phyloP scores from a whole-genome alignment of 2,329 filamentous ascomycete species.

The Ramularia endophylla region DNA sequence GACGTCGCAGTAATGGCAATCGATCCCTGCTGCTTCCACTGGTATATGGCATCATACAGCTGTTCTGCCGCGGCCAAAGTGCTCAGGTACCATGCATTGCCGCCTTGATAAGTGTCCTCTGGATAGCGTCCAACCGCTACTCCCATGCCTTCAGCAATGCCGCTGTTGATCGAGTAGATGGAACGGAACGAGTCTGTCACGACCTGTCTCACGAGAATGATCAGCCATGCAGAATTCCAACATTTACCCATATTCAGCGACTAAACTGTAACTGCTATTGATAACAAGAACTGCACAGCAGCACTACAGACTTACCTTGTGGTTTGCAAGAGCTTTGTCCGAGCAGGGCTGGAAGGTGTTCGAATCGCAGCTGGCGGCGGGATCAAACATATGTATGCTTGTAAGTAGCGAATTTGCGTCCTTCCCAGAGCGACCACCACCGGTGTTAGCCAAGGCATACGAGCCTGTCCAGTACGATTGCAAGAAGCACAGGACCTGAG shows the following conservation, averaged over 20 bases:
- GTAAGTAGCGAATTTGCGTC: slow-evolving; percentile 63
- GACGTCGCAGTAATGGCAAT: slow-evolving; percentile 61
- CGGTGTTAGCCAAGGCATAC: slow-evolving; percentile 64
- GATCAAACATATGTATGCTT: slow-evolving; percentile 59
- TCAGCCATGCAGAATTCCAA: too few species aligned
- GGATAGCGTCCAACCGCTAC: slow-evolving; percentile 41
- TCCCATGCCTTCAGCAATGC: slow-evolving; percentile 54
- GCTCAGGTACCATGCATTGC: slow-evolving; percentile 48
- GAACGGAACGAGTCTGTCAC: slow-evolving; percentile 69
- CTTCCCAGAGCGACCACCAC: slow-evolving; percentile 58
- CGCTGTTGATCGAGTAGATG: slow-evolving; percentile 64
- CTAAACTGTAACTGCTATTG: too few species aligned
- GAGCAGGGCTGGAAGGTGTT: slow-evolving; percentile 75
- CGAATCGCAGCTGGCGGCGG: slow-evolving; percentile 55
- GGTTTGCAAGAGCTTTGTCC: slow-evolving; percentile 55
- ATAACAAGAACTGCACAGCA: too few species aligned
- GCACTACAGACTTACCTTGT: slow-evolving; percentile 51
- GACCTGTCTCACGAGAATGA: slow-evolving; percentile 13
- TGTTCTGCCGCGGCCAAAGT: slow-evolving; percentile 75
- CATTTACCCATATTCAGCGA: too few species aligned
- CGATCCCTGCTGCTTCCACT: slow-evolving; percentile 59
- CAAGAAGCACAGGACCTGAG: slow-evolving; percentile 66
- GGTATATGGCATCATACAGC: slow-evolving; percentile 68
- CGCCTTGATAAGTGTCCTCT: slow-evolving; percentile 60
- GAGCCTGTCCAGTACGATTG: slow-evolving; percentile 67